Conservation (phyloP, 805 yeast species). For the Hanseniaspora jakobsenii region DNA sequence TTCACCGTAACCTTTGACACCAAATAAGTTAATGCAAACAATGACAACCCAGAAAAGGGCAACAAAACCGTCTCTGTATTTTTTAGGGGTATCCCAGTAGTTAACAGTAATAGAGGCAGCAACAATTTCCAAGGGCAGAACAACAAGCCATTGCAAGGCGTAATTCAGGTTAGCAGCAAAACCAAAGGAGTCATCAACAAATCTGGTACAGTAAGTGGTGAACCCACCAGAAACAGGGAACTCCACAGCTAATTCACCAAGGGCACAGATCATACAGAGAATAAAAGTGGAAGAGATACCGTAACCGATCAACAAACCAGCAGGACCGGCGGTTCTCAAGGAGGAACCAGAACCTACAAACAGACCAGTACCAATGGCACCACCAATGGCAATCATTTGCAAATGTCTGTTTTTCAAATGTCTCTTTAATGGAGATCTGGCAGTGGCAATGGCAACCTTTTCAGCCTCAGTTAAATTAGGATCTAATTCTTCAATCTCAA, state of each 20-base stretch:
- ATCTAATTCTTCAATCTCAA: conserved; percentile 29
- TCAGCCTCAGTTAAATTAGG: conserved; percentile 34
- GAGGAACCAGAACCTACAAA: conserved; percentile 61
- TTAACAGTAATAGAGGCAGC: conserved; percentile 44
- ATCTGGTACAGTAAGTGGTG: conserved; percentile 47
- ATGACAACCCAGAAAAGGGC: conserved; percentile 40
- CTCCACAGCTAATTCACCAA: conserved; percentile 49
- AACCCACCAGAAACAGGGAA: conserved; percentile 57
- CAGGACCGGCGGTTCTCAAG: conserved; percentile 56
- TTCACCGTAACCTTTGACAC: conserved; percentile 45
- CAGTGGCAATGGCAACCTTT: conserved; percentile 35
- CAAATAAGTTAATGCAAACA: conserved; percentile 39
- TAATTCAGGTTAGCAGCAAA: conserved; percentile 52
- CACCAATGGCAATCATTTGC: conserved; percentile 62
- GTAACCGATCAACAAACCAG: conserved; percentile 46
- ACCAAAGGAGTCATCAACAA: conserved; percentile 50
- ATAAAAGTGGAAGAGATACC: conserved; percentile 43
- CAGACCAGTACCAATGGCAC: conserved; percentile 64
- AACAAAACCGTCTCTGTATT: conserved; percentile 39
- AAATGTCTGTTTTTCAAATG: conserved; percentile 42
- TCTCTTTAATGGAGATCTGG: conserved; percentile 47
- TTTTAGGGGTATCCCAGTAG: conserved; percentile 37
- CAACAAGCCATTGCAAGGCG: conserved; percentile 41
- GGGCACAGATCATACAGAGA: conserved; percentile 47
- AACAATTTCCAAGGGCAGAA: conserved; percentile 40